Percentiles rank a stretch among this genome's conserved stretches.
phyloP scores from a whole-genome alignment of 2,329 filamentous ascomycete genomes.

The Penicillium sp. region DNA sequence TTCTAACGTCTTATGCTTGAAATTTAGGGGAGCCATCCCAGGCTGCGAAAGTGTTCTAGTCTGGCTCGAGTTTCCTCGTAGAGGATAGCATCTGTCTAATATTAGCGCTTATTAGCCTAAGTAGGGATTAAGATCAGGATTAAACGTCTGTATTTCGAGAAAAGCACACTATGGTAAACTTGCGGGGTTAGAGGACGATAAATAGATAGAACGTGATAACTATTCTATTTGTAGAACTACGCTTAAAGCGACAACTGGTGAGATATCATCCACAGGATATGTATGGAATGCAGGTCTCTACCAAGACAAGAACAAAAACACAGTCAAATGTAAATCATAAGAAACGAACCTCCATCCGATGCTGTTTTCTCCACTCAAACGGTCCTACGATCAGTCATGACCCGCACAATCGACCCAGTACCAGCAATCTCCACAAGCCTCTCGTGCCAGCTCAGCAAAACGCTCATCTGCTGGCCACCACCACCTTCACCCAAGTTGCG shows the following conservation, averaged over 20 bases:
- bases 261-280: conserved; percentile 12
- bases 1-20: too few relatives aligned
- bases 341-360: conserved; percentile 7
- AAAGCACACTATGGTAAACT: too few relatives aligned
- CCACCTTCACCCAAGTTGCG: conserved; percentile 61
- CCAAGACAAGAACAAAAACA: conserved; percentile 13
- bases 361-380: conserved; percentile 52
- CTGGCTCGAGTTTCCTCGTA: too few relatives aligned
- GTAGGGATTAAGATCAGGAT: too few relatives aligned
- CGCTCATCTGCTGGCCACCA: conserved; percentile 88
- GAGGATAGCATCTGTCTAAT: too few relatives aligned
- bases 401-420: conserved; percentile 84
- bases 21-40: too few relatives aligned
- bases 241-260: conserved; percentile 17
- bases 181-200: too few relatives aligned
- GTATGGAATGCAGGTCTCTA: conserved; percentile 21
- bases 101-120: too few relatives aligned
- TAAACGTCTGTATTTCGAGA: too few relatives aligned
- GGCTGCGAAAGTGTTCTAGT: too few relatives aligned
- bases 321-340: conserved; percentile 7
- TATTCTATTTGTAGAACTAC: conserved; percentile 18
- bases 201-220: too few relatives aligned
- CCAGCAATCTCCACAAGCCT: conserved; percentile 95
- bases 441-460: conserved; percentile 96
- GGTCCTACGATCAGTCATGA: conserved; percentile 94